These are phyloP conservation scores for Colletotrichum endophyticum DNA, from an alignment of 2,329 filamentous ascomycete species.

Conservation along the genomic window DNA sequence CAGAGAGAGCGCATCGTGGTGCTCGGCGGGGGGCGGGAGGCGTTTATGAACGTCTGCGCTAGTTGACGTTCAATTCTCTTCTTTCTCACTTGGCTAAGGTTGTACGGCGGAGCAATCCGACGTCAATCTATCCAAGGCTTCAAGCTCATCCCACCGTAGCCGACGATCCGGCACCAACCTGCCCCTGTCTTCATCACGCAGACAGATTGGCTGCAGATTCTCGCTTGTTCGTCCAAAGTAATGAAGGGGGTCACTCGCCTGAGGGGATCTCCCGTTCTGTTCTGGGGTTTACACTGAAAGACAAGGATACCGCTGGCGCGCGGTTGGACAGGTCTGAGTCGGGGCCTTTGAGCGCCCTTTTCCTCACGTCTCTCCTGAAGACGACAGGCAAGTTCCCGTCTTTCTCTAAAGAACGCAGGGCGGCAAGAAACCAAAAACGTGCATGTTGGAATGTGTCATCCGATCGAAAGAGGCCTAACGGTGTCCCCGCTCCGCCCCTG, in stretches of 20 bases:
- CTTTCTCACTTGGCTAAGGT: neutral
- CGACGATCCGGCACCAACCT: slow-evolving; percentile 3
- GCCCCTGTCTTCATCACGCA: neutral
- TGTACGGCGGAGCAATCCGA: neutral
- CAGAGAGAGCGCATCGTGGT: neutral
- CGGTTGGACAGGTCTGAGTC: neutral
- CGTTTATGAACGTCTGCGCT: neutral
- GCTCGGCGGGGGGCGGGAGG: neutral
- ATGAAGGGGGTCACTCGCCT: neutral
- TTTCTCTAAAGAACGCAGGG: neutral
- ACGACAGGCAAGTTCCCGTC: neutral
- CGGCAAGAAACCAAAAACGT: neutral
- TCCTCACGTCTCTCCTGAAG: neutral
- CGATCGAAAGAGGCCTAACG: neutral
- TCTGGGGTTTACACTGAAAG: neutral
- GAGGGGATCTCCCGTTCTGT: slow-evolving; percentile 1
- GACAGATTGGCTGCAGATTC: neutral
- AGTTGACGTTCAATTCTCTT: neutral
- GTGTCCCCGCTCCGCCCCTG: slow-evolving; percentile 2
- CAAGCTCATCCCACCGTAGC: neutral
- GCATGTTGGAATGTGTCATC: neutral
- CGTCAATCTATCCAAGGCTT: slow-evolving; percentile 5
- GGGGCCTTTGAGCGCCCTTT: neutral
- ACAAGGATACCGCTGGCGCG: neutral
- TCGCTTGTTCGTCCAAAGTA: slow-evolving; percentile 7